These are phyloP conservation scores for Neophaeococcomyces aloes DNA, from an alignment of 2,329 filamentous ascomycete genomes.

Conservation along the genomic window DNA sequence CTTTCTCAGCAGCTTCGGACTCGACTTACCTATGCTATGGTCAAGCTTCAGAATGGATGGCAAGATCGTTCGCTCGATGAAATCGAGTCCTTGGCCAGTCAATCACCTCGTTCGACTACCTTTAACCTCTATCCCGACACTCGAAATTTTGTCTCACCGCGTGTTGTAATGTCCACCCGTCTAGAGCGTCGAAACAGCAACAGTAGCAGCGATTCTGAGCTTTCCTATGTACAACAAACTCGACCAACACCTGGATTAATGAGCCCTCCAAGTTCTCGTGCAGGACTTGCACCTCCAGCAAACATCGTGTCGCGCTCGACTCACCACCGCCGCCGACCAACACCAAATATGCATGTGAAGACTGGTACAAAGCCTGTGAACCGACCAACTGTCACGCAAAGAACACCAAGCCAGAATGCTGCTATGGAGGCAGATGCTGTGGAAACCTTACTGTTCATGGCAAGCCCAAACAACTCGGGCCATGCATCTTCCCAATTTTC, in stretches of 20 bases:
- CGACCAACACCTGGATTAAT: conserved; percentile 2
- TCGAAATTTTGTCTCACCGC: conserved; percentile 43
- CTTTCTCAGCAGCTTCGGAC: conserved; percentile 69
- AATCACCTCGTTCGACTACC: conserved; percentile 52
- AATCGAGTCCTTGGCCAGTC: conserved; percentile 63
- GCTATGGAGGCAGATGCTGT: conserved; percentile 42
- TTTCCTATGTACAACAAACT: not conserved
- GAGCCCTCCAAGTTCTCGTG: conserved; percentile 12
- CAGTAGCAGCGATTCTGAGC: conserved; percentile 15
- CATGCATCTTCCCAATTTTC: conserved; percentile 28
- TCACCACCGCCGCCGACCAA: conserved; percentile 29
- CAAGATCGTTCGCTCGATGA: conserved; percentile 68
- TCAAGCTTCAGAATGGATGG: conserved; percentile 87
- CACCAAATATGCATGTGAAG: conserved; percentile 25
- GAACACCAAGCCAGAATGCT: conserved; percentile 33
- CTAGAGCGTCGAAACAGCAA: conserved; percentile 19
- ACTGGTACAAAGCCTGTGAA: not conserved
- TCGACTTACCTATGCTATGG: conserved; percentile 81
- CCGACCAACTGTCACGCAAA: conserved; percentile 21
- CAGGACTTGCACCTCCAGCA: conserved; percentile 32
- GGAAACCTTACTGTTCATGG: conserved; percentile 42
- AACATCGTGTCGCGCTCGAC: conserved; percentile 29
- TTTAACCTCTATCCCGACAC: conserved; percentile 42
- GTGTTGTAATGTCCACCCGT: conserved; percentile 27
- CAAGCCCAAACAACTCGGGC: conserved; percentile 38